Base-by-base conservation (phyloP, 441 rosid genomes). In the Syzygium malaccense region DNA sequence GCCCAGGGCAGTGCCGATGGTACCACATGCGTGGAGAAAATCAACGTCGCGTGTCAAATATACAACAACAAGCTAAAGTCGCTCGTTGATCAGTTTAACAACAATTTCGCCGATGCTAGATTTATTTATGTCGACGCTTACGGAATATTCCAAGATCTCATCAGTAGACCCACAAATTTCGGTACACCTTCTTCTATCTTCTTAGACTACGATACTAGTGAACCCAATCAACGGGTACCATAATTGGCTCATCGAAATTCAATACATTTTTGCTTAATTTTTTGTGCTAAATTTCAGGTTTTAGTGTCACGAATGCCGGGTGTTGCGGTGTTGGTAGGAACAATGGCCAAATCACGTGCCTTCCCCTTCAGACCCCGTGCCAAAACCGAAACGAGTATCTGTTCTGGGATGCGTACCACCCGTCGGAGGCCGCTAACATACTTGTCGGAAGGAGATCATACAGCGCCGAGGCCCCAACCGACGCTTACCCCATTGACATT, bases 351-450 rank as follows among this genome's bases (percentile, higher is more conserved):
- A 94, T 96, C 25, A 97, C 98, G 33, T 97, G 99, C 87, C 92
- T 97, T 49, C 98, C 99, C 10, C 48, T 85, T 30, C 98, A 96
- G 91, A 93, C 92, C 51, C 98, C 98, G 53, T 97, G 99, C 91
- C 88, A 53, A 57, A 94, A 95, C 80, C 92, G 99, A 86, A 90
- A 85, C 14, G 93, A 95, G 83, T 93, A 94, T 85, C 86, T 95
- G 92, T 97, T 97, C 89, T 96, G 99, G 98, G 99, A 97, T 55
- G 96, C 98, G 4, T 97, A 94, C 88, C 99, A 97, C 88, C 99
- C 99, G 13, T 62, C 96, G 11, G 99, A 96, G 89, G 93, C 94
- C 15, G 98, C 97, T 0, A 97, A 97, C 89, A 80, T 87, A 8
- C 15, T 95, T 32, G 90, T 97, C 30, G 99, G 95, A 8, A 91